Base-by-base conservation (phyloP, 352 stramenopile genomes). In the Achlya hypogyna region DNA sequence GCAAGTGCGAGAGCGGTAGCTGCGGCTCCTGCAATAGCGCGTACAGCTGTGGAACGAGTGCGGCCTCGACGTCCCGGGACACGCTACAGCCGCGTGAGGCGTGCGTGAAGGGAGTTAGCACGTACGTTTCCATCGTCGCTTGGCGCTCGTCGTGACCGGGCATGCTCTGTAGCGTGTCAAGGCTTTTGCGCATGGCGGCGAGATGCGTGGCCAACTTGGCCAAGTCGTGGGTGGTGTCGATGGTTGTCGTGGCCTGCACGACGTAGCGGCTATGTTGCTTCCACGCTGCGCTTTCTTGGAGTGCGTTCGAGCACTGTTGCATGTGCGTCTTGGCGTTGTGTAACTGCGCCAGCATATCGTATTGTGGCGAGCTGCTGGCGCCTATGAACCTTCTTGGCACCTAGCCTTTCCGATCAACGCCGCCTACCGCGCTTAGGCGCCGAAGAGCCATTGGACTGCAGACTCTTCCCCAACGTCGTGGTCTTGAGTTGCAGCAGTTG, bases 231-330 rank as follows among this genome's bases (percentile, higher is more conserved):
- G 22, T 49, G 28, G 54, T n/a, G 4, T 63, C 42, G 54, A 12
- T 16, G 4, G 47, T 25, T 23, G 25, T n/a, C n/a, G n/a, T n/a
- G n/a, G n/a, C n/a, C 28, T 67, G 60, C 16, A 27, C 34, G n/a
- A 67, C 60, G 12, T 58, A 27, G 22, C 60, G 60, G 32, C 60
- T 67, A 49, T 67, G 60, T 5, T 67, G 60, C 22, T 28, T 67
- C 60, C 60, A 67, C 23, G 60, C 45, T 23, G 60, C 60, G 27
- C 60, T 67, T 47, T 67, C 60, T 23, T 67, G 38, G 5, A 67
- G 51, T 6, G 60, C 40, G 23, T 67, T 49, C 4, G 51, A 58
- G 32, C 60, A 67, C 27, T 54, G 27, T n/a, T 58, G 60, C 60
- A 67, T 67, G 31, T 58, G 60, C 23, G 9, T 54, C 51, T 67